A percentile compares a stretch with the other conserved stretches of the same genome.
Conservation (phyloP, 2,329 filamentous ascomycete genomes). For the Alternaria longipes region DNA sequence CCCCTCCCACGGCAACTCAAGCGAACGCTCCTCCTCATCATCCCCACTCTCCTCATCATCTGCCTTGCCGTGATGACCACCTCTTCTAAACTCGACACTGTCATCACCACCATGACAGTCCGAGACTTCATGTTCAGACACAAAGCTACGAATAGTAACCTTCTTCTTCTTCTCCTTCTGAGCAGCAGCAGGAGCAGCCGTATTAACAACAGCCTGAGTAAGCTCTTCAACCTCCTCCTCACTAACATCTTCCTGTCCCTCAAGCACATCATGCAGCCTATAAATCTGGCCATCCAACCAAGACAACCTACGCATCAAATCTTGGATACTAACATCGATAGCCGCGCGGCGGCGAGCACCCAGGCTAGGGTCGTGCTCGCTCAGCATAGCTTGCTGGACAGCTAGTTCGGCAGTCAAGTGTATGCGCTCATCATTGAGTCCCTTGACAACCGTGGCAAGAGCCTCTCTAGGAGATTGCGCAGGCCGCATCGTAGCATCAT, state of each 20-base stretch:
- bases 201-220: slow-evolving; percentile 1
- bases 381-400: slow-evolving; percentile 66
- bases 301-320: slow-evolving; percentile 70
- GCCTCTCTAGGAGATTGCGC: slow-evolving; percentile 74
- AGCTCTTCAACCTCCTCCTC: slow-evolving; percentile 56
- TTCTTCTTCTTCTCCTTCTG: slow-evolving; percentile 44
- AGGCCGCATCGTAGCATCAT: slow-evolving; percentile 68
- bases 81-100: slow-evolving; percentile 26
- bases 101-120: slow-evolving; percentile 24
- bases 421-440: slow-evolving; percentile 78
- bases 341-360: slow-evolving; percentile 58
- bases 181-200: too few species aligned
- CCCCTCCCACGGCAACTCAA: slow-evolving; percentile 53
- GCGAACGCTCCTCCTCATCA: slow-evolving; percentile 28
- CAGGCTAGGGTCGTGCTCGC: slow-evolving; percentile 67
- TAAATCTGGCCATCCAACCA: slow-evolving; percentile 74
- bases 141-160: slow-evolving; percentile 50
- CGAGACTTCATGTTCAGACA: slow-evolving; percentile 4
- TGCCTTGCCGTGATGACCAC: not conserved
- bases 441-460: slow-evolving; percentile 83
- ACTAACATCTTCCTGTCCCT: slow-evolving; percentile 70
- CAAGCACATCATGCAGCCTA: slow-evolving; percentile 81
- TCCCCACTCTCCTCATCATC: slow-evolving; percentile 21
- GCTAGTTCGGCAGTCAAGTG: slow-evolving; percentile 78
- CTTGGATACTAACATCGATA: slow-evolving; percentile 69